These are phyloP conservation scores for Cyphellophora attinorum DNA, from an alignment of 2,329 filamentous ascomycete genomes.

Conservation along the genomic window DNA sequence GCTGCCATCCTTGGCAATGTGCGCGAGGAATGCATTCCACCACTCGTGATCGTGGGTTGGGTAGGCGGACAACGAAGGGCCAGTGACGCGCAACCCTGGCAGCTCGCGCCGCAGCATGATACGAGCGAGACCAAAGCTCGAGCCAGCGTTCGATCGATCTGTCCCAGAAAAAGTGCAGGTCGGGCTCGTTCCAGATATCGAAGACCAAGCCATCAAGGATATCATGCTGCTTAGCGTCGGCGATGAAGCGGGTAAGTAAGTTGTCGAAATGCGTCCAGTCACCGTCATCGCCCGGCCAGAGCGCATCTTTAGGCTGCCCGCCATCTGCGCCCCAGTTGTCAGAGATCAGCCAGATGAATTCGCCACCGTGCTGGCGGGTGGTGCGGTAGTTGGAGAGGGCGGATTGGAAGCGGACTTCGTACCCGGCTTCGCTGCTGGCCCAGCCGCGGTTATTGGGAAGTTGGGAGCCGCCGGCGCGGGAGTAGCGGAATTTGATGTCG, in stretches of 20 bases:
- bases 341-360: slow-evolving; percentile 4
- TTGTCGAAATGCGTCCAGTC: slow-evolving; percentile 7
- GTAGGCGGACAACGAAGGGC: slow-evolving; percentile 27
- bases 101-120: slow-evolving; percentile 27
- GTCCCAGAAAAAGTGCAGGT: slow-evolving; percentile 29
- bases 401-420: background rate
- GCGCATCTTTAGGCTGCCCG: background rate
- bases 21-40: slow-evolving; percentile 30
- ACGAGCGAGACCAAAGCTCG: slow-evolving; percentile 30
- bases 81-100: slow-evolving; percentile 23
- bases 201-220: slow-evolving; percentile 29
- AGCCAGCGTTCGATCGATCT: slow-evolving; percentile 30
- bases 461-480: slow-evolving; percentile 33
- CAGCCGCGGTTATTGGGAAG: slow-evolving; percentile 26
- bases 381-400: slow-evolving; percentile 33
- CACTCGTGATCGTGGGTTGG: slow-evolving; percentile 27
- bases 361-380: background rate
- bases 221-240: slow-evolving; percentile 17
- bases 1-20: slow-evolving; percentile 26
- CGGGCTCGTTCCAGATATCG: slow-evolving; percentile 49
- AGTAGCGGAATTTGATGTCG: slow-evolving; percentile 32
- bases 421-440: slow-evolving; percentile 9
- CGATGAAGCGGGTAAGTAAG: slow-evolving; percentile 12
- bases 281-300: slow-evolving; percentile 2
- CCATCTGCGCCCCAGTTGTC: slow-evolving; percentile 4